Evolutionary conservation across 768 basidiomycete species (phyloP).

Genomic region (Cantharellus anzutake): DNA sequence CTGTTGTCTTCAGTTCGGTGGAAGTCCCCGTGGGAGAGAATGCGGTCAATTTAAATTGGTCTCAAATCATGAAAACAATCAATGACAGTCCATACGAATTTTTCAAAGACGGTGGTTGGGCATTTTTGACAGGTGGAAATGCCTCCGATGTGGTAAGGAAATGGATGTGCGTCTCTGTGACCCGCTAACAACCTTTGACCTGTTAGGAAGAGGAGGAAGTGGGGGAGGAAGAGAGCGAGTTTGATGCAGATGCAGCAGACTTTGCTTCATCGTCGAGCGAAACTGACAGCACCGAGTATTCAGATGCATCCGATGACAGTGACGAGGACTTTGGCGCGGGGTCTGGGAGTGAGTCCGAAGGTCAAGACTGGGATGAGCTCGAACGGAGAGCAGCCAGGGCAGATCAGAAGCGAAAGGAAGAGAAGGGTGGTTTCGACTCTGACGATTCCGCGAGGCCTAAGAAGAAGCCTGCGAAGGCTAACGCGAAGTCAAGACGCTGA

Average conservation of each 20-base stretch:
- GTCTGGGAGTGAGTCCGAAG: constrained; percentile 38
- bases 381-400: constrained; percentile 81
- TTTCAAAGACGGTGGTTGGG: constrained; percentile 94
- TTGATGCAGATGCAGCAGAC: constrained; percentile 29
- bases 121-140: constrained; percentile 53
- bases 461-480: constrained; percentile 21
- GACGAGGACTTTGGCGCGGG: constrained; percentile 45
- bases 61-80: constrained; percentile 95
- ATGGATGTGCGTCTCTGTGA: background rate
- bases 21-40: constrained; percentile 93
- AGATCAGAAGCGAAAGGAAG: constrained; percentile 27
- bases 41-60: constrained; percentile 95
- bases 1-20: constrained; percentile 48
- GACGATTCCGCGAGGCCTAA: constrained; percentile 21
- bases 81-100: constrained; percentile 92
- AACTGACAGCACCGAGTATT: constrained; percentile 31
- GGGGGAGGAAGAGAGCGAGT: constrained; percentile 49
- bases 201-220: constrained; percentile 16
- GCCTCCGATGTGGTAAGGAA: constrained; percentile 45
- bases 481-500: constrained; percentile 8
- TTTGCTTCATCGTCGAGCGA: constrained; percentile 23
- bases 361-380: constrained; percentile 93
- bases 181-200: background rate
- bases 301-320: constrained; percentile 34
- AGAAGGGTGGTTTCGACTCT: constrained; percentile 17